A percentile compares a stretch with the other conserved stretches of the same genome.
Conservation (phyloP, 768 basidiomycete species). For the Megacollybia marginata region DNA sequence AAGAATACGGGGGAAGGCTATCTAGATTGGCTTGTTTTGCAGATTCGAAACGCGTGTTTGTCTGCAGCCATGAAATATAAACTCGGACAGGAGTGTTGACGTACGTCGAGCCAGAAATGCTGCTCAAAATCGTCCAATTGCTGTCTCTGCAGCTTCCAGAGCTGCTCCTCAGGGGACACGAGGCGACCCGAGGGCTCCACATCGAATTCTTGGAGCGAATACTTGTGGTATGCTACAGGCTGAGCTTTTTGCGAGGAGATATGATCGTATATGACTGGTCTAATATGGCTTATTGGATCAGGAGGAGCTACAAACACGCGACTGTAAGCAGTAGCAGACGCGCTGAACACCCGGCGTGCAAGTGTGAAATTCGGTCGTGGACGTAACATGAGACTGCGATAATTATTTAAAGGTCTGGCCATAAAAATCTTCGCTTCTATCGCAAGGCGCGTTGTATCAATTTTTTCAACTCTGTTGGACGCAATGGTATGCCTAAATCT, state of each 20-base stretch:
- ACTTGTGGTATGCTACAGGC: constrained; percentile 50
- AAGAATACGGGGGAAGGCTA: constrained; percentile 44
- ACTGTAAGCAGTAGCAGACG: constrained; percentile 12
- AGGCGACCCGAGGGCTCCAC: constrained; percentile 20
- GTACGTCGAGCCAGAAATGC: constrained; percentile 73
- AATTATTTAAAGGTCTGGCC: neutral
- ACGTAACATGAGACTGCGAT: neutral
- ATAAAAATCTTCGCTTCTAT: neutral
- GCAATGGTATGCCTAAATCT: constrained; percentile 34
- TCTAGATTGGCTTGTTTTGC: constrained; percentile 54
- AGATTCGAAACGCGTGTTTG: constrained; percentile 72
- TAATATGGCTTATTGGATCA: constrained; percentile 71
- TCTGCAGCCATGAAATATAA: constrained; percentile 33
- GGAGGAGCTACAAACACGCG: constrained; percentile 55
- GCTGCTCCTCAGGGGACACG: constrained; percentile 46
- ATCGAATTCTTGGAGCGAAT: constrained; percentile 71
- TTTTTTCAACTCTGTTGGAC: constrained; percentile 5
- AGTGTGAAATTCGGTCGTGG: neutral
- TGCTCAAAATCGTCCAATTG: constrained; percentile 72
- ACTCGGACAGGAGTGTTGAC: constrained; percentile 20
- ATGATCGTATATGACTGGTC: constrained; percentile 72
- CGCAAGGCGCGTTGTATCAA: too few species aligned
- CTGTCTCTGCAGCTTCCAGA: constrained; percentile 64
- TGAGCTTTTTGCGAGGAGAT: constrained; percentile 28
- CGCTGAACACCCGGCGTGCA: neutral